These are phyloP conservation scores for Wickerhamiella vanderwaltii DNA, from an alignment of 805 yeast species.

Conservation along the genomic window DNA sequence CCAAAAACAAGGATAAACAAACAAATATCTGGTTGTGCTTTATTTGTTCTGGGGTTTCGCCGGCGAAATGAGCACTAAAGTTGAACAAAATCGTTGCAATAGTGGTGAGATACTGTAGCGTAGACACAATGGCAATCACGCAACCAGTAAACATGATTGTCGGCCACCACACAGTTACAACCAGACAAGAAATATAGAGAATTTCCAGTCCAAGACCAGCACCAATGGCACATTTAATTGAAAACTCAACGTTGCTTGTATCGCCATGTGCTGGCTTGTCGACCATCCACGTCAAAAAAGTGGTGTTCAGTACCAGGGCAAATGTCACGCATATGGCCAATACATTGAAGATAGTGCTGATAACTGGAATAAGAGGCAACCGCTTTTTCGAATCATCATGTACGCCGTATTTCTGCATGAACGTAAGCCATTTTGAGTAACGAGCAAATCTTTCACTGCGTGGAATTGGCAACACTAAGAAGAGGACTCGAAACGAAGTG, in stretches of 20 bases:
- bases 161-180: constrained; percentile 15
- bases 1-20: constrained; percentile 19
- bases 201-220: background rate
- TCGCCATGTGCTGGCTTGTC: background rate
- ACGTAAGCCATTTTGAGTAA: no score
- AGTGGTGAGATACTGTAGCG: constrained; percentile 18
- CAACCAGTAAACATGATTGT: constrained; percentile 21
- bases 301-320: background rate
- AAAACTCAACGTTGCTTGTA: background rate
- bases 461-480: no score
- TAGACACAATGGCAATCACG: constrained; percentile 15
- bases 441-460: no score
- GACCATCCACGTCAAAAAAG: constrained; percentile 2
- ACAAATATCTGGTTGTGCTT: constrained; percentile 16
- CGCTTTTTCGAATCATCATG: no score
- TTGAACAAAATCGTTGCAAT: constrained; percentile 20
- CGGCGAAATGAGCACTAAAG: constrained; percentile 9
- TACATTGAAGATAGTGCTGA: background rate
- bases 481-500: no score
- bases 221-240: background rate
- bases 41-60: background rate
- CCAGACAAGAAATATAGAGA: constrained; percentile 6
- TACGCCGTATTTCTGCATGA: no score
- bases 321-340: background rate
- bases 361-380: no score